Evolutionary conservation across 495 filamentous ascomycete species (phyloP).

Genomic region (Penicillium daleae): DNA sequence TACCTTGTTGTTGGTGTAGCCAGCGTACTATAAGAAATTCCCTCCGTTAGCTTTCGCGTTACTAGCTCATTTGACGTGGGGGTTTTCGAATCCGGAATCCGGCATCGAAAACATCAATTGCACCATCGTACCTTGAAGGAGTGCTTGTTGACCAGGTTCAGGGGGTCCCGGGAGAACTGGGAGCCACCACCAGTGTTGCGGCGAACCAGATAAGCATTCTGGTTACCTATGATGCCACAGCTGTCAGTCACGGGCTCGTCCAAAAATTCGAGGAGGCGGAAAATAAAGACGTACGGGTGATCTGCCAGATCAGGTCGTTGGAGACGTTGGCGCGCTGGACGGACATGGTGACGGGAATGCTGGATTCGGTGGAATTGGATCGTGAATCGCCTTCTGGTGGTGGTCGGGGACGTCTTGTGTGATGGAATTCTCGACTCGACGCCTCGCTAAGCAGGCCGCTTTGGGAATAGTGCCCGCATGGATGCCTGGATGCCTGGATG

Average conservation of each 20-base stretch:
- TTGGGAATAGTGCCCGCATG: slow-evolving; percentile 38
- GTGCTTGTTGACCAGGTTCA: slow-evolving; percentile 90
- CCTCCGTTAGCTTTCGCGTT: slow-evolving; percentile 6
- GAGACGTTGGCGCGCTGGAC: slow-evolving; percentile 66
- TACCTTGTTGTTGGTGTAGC: slow-evolving; percentile 94
- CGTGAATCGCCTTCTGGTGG: slow-evolving; percentile 33
- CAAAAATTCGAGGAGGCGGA: not conserved
- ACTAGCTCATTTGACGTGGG: not conserved
- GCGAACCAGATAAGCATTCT: slow-evolving; percentile 89
- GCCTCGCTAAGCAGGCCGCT: slow-evolving; percentile 49
- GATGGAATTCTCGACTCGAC: slow-evolving; percentile 35
- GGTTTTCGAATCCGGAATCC: too few species aligned
- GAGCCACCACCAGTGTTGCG: slow-evolving; percentile 73
- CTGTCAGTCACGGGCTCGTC: slow-evolving; percentile 26
- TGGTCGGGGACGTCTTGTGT: slow-evolving; percentile 34
- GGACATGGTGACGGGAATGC: slow-evolving; percentile 46
- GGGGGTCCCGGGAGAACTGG: slow-evolving; percentile 89
- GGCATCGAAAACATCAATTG: not conserved
- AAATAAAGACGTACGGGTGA: slow-evolving; percentile 70
- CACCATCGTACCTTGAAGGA: slow-evolving; percentile 73
- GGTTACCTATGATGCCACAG: slow-evolving; percentile 58
- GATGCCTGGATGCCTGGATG: slow-evolving; percentile 6
- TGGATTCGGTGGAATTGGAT: slow-evolving; percentile 27
- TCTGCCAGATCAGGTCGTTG: slow-evolving; percentile 87
- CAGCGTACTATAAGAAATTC: slow-evolving; percentile 68